Conservation (phyloP, 2,329 filamentous ascomycete genomes). For the Trichoderma aggressivum region DNA sequence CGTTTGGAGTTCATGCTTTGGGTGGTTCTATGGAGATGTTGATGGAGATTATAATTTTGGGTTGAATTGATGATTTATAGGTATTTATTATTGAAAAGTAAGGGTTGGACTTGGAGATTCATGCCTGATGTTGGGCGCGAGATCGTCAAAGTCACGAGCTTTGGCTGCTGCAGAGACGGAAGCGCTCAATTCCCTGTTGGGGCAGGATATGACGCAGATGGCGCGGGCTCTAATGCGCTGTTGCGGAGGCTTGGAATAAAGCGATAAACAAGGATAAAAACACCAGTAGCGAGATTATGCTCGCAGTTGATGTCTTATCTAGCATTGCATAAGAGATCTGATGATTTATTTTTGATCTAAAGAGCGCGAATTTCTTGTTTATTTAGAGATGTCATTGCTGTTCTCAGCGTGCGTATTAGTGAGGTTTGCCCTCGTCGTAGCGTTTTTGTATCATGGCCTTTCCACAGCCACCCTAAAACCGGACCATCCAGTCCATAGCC, state of each 20-base stretch:
- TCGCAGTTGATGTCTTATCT: neutral
- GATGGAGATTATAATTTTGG: neutral
- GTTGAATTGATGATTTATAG: neutral
- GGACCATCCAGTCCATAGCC: neutral
- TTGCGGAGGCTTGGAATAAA: constrained; percentile 7
- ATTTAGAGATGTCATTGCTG: neutral
- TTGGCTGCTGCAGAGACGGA: neutral
- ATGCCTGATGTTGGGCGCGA: neutral
- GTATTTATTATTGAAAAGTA: neutral
- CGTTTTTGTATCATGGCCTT: neutral
- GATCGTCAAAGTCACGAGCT: constrained; percentile 1
- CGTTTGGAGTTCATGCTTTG: constrained; percentile 7
- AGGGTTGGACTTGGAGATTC: neutral
- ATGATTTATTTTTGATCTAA: neutral
- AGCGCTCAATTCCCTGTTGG: constrained; percentile 4
- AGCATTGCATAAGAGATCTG: neutral
- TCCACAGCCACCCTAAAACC: neutral
- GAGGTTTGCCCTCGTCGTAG: neutral
- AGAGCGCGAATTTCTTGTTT: neutral
- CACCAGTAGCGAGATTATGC: neutral
- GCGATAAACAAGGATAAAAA: neutral
- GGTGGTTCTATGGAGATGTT: neutral
- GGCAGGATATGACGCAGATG: constrained; percentile 18
- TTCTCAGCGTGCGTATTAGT: neutral
- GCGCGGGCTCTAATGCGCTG: constrained; percentile 5